Base-by-base conservation (phyloP, 2,329 filamentous ascomycete genomes). In the Cladophialophora chaetospira region DNA sequence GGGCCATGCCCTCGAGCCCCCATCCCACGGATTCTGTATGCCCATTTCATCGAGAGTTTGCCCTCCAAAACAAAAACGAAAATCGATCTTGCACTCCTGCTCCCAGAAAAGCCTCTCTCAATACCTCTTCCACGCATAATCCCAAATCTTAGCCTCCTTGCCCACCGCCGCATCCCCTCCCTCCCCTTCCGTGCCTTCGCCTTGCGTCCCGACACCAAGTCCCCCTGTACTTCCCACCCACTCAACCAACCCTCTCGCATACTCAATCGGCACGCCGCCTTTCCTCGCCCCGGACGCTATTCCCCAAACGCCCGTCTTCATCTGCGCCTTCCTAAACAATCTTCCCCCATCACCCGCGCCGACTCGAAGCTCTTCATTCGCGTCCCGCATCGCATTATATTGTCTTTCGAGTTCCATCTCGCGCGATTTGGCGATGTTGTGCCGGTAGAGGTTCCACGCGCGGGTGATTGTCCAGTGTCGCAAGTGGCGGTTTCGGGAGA, bases 401-500 rank as follows among this genome's bases (percentile, higher is more conserved):
- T 85, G 84, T 38, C 89, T 81, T 76, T 91, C 84, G 44, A 97
- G 81, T 71, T 92, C 89, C 53, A 80, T 76, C 70, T 89, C 81
- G 49, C 85, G 81, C 31, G 78, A 75, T 63, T 82, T 78, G 46
- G 86, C 85, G 67, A 86, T 81, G 70, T 88, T 83, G 65, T 86
- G 82, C 67, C 87, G 85, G 75, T 88, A 88, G 26, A 97, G 80
- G 68, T 89, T 82, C 91, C 92, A 97, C 19, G 93, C 93, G 67
- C 94, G 91, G 79, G 97, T 92, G 74, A 99, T 97, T 49, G 94
- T 97, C 94, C 94, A 99, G 80, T 99, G 94, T 44, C 94, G 89
- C 63, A 99, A 85, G 74, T 86, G 83, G 55, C 94, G 87, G 73
- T 88, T 88, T 66, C 93, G 91, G 36, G 85, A 91, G 82, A 97